A percentile compares a stretch with the other conserved stretches of the same genome.
Conservation (phyloP, 2,329 filamentous ascomycete genomes). For the Zymoseptoria tritici region DNA sequence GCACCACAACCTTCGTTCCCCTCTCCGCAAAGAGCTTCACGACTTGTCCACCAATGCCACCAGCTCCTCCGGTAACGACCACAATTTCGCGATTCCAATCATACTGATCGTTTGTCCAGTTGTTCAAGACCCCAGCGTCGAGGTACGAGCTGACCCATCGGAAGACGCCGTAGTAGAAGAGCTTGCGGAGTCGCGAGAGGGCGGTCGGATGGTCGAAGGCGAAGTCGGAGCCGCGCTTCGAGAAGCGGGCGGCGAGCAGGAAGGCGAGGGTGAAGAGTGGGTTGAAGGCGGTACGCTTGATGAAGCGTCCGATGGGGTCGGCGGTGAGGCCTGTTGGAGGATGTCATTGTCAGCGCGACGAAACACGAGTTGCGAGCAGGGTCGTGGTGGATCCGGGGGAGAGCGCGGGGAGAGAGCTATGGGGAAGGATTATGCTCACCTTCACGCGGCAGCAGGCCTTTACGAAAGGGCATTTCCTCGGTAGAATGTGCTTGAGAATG, state of each 20-base stretch:
- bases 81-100: slow-evolving; percentile 67
- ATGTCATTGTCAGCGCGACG: background rate
- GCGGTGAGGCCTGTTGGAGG: slow-evolving; percentile 39
- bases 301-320: slow-evolving; percentile 52
- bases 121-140: slow-evolving; percentile 45
- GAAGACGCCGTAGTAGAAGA: slow-evolving; percentile 40
- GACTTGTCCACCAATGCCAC: slow-evolving; percentile 63
- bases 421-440: slow-evolving; percentile 17
- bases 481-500: background rate
- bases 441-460: slow-evolving; percentile 12
- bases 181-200: slow-evolving; percentile 46
- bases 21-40: slow-evolving; percentile 58
- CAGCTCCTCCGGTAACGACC: slow-evolving; percentile 62
- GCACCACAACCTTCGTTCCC: slow-evolving; percentile 60
- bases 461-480: slow-evolving; percentile 1
- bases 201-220: slow-evolving; percentile 43
- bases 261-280: slow-evolving; percentile 58
- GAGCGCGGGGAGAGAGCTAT: background rate
- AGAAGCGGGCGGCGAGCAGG: slow-evolving; percentile 56
- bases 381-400: background rate
- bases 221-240: slow-evolving; percentile 53
- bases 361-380: background rate
- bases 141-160: slow-evolving; percentile 45
- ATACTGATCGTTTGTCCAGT: slow-evolving; percentile 48
- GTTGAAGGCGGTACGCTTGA: slow-evolving; percentile 57